These are phyloP conservation scores for Bryoglossum gracile DNA, from an alignment of 495 filamentous ascomycete species.

Conservation along the genomic window DNA sequence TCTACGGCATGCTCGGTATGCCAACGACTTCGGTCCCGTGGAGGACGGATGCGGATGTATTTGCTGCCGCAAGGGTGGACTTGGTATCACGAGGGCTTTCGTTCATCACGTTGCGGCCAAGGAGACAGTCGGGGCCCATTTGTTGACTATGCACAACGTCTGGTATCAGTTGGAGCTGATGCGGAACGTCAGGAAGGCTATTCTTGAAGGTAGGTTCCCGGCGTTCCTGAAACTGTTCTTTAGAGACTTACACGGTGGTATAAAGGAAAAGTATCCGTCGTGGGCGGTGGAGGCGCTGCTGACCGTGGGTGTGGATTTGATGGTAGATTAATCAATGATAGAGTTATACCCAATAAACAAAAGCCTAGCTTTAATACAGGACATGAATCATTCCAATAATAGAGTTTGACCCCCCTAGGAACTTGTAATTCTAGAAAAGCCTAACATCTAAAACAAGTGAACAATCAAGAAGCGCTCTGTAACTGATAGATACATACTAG, in stretches of 20 bases:
- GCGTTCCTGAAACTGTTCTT: slow-evolving; percentile 76
- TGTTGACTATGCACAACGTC: slow-evolving; percentile 93
- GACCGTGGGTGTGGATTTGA: slow-evolving; percentile 78
- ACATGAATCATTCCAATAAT: too few species aligned
- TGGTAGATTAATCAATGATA: slow-evolving; percentile 30
- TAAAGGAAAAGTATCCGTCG: slow-evolving; percentile 58
- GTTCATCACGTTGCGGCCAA: slow-evolving; percentile 88
- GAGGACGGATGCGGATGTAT: slow-evolving; percentile 73
- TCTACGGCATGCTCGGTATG: slow-evolving; percentile 66
- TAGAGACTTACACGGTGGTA: slow-evolving; percentile 56
- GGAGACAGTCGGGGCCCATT: slow-evolving; percentile 90
- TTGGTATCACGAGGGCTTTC: slow-evolving; percentile 83
- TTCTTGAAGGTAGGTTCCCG: slow-evolving; percentile 76
- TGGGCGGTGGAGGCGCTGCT: slow-evolving; percentile 84
- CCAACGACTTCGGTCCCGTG: slow-evolving; percentile 74
- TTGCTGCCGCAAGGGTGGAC: slow-evolving; percentile 70
- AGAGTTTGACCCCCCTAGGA: too few species aligned
- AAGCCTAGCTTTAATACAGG: too few species aligned
- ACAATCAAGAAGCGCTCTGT: too few species aligned
- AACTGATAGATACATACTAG: too few species aligned
- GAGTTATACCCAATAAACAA: too few species aligned
- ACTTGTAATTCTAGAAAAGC: too few species aligned
- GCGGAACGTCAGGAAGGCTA: slow-evolving; percentile 63
- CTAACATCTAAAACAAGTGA: too few species aligned
- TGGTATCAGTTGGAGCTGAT: slow-evolving; percentile 83